These are phyloP conservation scores for Naganishia cerealis DNA, from an alignment of 1,284 basidiomycete species.

Conservation along the genomic window DNA sequence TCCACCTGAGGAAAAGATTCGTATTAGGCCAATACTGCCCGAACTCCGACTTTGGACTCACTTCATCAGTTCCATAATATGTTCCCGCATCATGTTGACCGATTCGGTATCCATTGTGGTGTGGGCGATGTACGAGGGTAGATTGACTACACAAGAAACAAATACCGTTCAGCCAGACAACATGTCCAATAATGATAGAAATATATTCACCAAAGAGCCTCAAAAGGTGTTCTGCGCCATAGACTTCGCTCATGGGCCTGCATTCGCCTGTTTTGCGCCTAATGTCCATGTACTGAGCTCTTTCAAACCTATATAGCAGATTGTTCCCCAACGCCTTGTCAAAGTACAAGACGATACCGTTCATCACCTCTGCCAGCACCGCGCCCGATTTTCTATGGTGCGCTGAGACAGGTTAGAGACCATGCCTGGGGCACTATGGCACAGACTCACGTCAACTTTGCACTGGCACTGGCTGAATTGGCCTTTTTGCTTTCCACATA, in stretches of 20 bases:
- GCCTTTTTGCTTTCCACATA: conserved; percentile 56
- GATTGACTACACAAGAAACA: conserved; percentile 56
- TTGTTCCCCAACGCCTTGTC: conserved; percentile 86
- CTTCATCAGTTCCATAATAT: conserved; percentile 83
- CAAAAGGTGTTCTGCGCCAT: conserved; percentile 91
- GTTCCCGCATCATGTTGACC: conserved; percentile 77
- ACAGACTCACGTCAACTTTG: conserved; percentile 54
- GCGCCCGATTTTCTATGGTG: conserved; percentile 59
- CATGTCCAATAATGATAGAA: neutral
- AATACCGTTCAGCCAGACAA: neutral
- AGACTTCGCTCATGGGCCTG: conserved; percentile 84
- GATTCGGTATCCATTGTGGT: conserved; percentile 90
- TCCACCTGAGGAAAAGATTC: conserved; percentile 47
- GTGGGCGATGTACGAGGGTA: conserved; percentile 74
- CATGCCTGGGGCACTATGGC: conserved; percentile 52
- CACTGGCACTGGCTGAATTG: conserved; percentile 19
- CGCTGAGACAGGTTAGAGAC: conserved; percentile 36
- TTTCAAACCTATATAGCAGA: conserved; percentile 89
- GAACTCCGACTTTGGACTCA: conserved; percentile 66
- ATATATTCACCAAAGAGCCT: conserved; percentile 77
- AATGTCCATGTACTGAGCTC: conserved; percentile 83
- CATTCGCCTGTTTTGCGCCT: conserved; percentile 69
- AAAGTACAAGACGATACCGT: conserved; percentile 90
- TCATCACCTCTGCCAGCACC: conserved; percentile 73
- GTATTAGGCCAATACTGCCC: conserved; percentile 54